Percentiles rank a stretch among this genome's conserved stretches.
Conservation (phyloP, 768 basidiomycete species). For the Kwoniella sp. region DNA sequence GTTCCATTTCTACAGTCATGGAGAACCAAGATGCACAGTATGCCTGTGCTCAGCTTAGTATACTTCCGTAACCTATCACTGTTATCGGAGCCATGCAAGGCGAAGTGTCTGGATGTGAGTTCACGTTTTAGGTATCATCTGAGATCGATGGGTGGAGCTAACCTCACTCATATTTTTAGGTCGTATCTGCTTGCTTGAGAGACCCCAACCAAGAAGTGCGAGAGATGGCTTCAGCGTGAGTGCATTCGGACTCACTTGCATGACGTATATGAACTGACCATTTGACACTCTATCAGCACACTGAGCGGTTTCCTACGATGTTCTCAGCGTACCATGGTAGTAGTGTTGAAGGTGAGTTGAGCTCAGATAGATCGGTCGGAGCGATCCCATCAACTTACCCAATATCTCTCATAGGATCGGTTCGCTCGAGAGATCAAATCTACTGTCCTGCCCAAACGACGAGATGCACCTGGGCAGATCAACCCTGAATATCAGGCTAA, state of each 20-base stretch:
- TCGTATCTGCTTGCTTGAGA: conserved; percentile 75
- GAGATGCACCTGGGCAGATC: conserved; percentile 58
- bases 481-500: conserved; percentile 72
- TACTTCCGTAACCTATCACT: conserved; percentile 86
- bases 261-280: conserved; percentile 21
- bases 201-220: conserved; percentile 93
- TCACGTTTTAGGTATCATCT: neutral
- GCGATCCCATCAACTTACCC: neutral
- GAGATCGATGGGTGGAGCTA: neutral
- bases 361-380: neutral
- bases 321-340: conserved; percentile 83
- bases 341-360: conserved; percentile 71
- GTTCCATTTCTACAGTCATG: conserved; percentile 65
- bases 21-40: conserved; percentile 81
- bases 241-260: neutral
- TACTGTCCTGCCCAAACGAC: conserved; percentile 68
- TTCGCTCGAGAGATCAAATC: conserved; percentile 70
- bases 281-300: conserved; percentile 54
- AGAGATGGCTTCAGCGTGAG: conserved; percentile 76
- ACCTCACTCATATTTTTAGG: conserved; percentile 57
- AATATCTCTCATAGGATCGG: conserved; percentile 64
- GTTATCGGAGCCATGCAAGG: conserved; percentile 68
- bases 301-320: conserved; percentile 84
- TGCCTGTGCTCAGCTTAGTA: conserved; percentile 85
- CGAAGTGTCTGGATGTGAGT: conserved; percentile 73